Evolutionary conservation across 495 filamentous ascomycete genomes (phyloP), one percentile per base, ranked within the genome.

Genomic region (Astrocystis sublimbata): DNA sequence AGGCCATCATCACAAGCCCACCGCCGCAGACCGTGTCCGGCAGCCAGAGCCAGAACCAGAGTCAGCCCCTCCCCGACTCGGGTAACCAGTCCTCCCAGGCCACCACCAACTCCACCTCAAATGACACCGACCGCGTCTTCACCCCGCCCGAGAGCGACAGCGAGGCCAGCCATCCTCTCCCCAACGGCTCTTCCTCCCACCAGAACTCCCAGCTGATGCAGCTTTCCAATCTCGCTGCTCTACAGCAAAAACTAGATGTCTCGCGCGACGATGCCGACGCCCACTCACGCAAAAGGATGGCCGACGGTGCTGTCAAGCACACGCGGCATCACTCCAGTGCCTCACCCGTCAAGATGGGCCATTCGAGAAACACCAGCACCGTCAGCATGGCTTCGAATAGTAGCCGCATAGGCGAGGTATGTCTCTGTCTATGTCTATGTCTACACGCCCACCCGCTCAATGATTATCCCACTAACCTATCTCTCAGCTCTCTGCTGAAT

Each of bases 361-460:
- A 92, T 65, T 89, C 89, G 15, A 83, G 87, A 71, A 92, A 83
- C 65, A 85, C 84, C 47, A 91, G 89, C 70, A 79, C 82, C 36
- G 74, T 85, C 36, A 82, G 79, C 69, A 55, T 79, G 49, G 82
- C 85, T 23, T 83, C 81, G 30, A 79, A 74, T 4, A 80, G 81
- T 40, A 89, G 81, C 65, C 86, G 84, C 67, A 89, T 92, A 68
- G 87, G 86, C 71, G 90, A 92, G 83, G 90, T 92, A 83, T 69
- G 74, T 76, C 21, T 62, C n/a, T 17, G 10, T 59, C 58, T 3
- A 3, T 57, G 12, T 47, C 52, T 58, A 53, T 28, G 55, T 56
- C 30, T n/a, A n/a, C n/a, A 42, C 15, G 35, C 46, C 23, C 28
- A 35, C 62, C 50, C 52, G 63, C 71, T n/a, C n/a, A n/a, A n/a